Percentiles rank a stretch among this genome's conserved stretches.
Evolutionary conservation across 805 yeast genomes (phyloP).

Genomic region (Ogataea wickerhamii): DNA sequence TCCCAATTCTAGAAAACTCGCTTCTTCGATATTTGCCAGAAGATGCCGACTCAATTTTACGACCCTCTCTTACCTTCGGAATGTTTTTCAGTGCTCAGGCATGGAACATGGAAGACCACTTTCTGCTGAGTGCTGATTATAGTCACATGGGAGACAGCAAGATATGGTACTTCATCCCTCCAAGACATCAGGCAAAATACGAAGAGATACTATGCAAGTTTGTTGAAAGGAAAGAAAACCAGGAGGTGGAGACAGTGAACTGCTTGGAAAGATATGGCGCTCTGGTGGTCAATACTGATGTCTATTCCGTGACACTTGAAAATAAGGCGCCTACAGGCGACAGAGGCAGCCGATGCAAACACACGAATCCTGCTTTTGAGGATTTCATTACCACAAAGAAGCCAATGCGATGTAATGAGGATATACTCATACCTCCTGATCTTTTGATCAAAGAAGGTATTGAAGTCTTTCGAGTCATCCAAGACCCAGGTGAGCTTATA

Average conservation of each 20-base stretch:
- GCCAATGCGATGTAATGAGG: slow-evolving; percentile 35
- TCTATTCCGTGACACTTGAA: slow-evolving; percentile 21
- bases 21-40: slow-evolving; percentile 44
- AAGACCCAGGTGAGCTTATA: slow-evolving; percentile 58
- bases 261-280: slow-evolving; percentile 6
- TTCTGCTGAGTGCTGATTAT: slow-evolving; percentile 49
- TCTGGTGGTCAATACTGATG: slow-evolving; percentile 14
- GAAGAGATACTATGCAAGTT: slow-evolving; percentile 37
- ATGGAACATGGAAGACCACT: slow-evolving; percentile 63
- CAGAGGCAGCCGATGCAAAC: slow-evolving; percentile 25
- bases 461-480: slow-evolving; percentile 43
- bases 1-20: slow-evolving; percentile 49
- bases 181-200: slow-evolving; percentile 48
- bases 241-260: slow-evolving; percentile 4
- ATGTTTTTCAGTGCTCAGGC: slow-evolving; percentile 52
- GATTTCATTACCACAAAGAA: slow-evolving; percentile 19
- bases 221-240: slow-evolving; percentile 7
- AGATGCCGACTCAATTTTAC: slow-evolving; percentile 39
- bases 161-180: slow-evolving; percentile 63
- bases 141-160: slow-evolving; percentile 53
- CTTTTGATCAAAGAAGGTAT: slow-evolving; percentile 48
- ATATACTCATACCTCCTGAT: slow-evolving; percentile 48
- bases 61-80: slow-evolving; percentile 46
- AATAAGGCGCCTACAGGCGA: slow-evolving; percentile 19
- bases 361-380: slow-evolving; percentile 29